Conservation (phyloP, 2,329 filamentous ascomycete species). For the Fusarium sp. region DNA sequence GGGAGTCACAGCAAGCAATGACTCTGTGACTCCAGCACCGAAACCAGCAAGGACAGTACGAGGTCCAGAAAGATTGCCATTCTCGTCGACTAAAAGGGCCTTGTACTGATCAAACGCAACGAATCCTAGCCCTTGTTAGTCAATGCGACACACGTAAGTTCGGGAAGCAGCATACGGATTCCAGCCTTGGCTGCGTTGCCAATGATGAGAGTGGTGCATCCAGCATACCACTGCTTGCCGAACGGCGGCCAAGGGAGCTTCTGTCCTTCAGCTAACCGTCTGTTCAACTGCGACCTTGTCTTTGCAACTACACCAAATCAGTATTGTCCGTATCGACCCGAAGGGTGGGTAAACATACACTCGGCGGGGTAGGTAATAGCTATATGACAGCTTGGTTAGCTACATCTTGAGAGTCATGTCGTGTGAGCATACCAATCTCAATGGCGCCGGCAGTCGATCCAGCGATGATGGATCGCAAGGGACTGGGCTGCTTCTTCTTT, state of each 20-base stretch:
- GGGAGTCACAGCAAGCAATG: slow-evolving; percentile 90
- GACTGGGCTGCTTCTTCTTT: slow-evolving; percentile 69
- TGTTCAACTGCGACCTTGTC: slow-evolving; percentile 93
- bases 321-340: background rate
- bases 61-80: slow-evolving; percentile 90
- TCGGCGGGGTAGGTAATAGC: slow-evolving; percentile 94
- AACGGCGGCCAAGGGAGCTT: slow-evolving; percentile 97
- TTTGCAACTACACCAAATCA: slow-evolving; percentile 76
- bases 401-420: background rate
- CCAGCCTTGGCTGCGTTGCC: slow-evolving; percentile 97
- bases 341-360: slow-evolving; percentile 64
- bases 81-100: slow-evolving; percentile 78
- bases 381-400: slow-evolving; percentile 39
- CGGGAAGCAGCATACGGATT: slow-evolving; percentile 71
- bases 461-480: slow-evolving; percentile 88
- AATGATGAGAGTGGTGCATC: slow-evolving; percentile 95
- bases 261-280: slow-evolving; percentile 79
- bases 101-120: slow-evolving; percentile 98
- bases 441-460: slow-evolving; percentile 93
- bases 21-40: slow-evolving; percentile 94
- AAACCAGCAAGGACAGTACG: slow-evolving; percentile 93
- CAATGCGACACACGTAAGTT: too few species aligned
- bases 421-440: slow-evolving; percentile 76
- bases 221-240: slow-evolving; percentile 94
- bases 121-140: slow-evolving; percentile 61